Base-by-base conservation (phyloP, 2,329 filamentous ascomycete species). In the Cercospora sp. region DNA sequence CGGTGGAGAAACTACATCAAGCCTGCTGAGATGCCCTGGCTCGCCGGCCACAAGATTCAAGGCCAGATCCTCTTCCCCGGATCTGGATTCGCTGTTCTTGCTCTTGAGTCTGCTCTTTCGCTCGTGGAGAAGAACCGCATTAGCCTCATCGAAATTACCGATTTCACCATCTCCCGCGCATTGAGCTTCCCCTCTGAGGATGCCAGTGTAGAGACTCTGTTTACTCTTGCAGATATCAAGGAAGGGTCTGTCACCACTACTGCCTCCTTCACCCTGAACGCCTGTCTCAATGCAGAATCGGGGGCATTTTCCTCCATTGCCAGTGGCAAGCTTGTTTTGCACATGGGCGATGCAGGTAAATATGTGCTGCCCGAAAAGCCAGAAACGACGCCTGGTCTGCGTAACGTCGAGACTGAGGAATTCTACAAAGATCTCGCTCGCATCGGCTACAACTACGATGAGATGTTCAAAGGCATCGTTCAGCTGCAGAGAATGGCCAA, bases 1-100 rank as follows among this genome's bases (percentile, higher is more conserved):
- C 58, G 66, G n/a, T 73, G 71, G 72, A 61, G 61, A n/a, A 67
- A 72, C 45, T 60, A 65, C 13, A 58, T 73, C 28, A 67, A 65
- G 26, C 30, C 60, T 16, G 34, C 24, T 2, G 66, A 72, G 26
- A 63, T 72, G 4, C 40, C 64, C 5, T 73, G 70, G 70, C 49
- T 73, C 4, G 16, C 13, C 18, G 69, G 66, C 16, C 72, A 73
- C 28, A 45, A 55, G 13, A 18, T 73, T 8, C 65, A 70, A 28
- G 63, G 62, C 18, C 66, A 71, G 32, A 58, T 69, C 2, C 43
- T 73, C 13, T 72, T 72, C 59, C 72, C 72, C 1, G 69, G 59
- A 18, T 67, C 72, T 12, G 72, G 65, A 1, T 72, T 69, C 40
- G 63, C 69, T 37, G 57, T 55, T 28, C 34, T 69, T n/a, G 70